Conservation (phyloP, 169 alveolate genomes). For the Cryptosporidium parvum region DNA sequence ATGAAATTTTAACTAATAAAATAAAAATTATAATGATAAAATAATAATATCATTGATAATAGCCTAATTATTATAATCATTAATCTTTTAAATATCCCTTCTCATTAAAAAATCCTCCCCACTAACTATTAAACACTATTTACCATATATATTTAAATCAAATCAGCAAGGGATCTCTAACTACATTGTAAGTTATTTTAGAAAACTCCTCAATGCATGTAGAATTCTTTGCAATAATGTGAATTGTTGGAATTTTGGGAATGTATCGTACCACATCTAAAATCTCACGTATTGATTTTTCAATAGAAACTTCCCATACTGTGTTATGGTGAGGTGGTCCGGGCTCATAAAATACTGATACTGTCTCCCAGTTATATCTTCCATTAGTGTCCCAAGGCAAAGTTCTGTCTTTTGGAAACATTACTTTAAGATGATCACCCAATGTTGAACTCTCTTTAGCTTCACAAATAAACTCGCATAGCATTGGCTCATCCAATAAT, state of each 20-base stretch:
- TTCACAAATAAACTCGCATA: conserved; percentile 70
- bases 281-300: conserved; percentile 40
- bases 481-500: conserved; percentile 70
- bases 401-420: conserved; percentile 65
- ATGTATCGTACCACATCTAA: conserved; percentile 34
- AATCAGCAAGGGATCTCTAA: conserved; percentile 40
- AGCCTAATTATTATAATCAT: not conserved
- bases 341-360: conserved; percentile 41
- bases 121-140: not conserved
- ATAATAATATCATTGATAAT: not conserved
- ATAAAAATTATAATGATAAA: not conserved
- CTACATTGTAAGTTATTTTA: conserved; percentile 26
- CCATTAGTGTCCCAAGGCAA: conserved; percentile 46
- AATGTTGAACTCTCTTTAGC: conserved; percentile 41
- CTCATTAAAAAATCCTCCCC: not conserved
- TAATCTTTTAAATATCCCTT: not conserved
- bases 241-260: conserved; percentile 64
- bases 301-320: conserved; percentile 68
- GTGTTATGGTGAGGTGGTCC: conserved; percentile 54
- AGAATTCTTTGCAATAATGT: conserved; percentile 53
- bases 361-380: conserved; percentile 37
- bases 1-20: no score
- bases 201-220: conserved; percentile 51
- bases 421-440: conserved; percentile 45
- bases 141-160: not conserved